phyloP scores from a whole-genome alignment of 202 grass and related monocot genomes.

The Cymbopogon flexuosus region DNA sequence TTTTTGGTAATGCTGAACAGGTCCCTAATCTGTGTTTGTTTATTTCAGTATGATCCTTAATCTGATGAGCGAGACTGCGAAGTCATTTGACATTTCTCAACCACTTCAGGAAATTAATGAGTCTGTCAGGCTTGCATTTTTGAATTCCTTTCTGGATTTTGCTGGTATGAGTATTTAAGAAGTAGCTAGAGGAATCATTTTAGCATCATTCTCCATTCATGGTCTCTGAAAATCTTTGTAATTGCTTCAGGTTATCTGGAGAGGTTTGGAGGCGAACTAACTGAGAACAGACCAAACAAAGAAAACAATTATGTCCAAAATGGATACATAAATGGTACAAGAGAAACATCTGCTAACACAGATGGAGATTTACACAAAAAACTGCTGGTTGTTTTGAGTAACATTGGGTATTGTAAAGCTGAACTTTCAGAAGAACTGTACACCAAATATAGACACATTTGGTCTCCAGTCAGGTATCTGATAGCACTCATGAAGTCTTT shows the following conservation, averaged over 20 bases:
- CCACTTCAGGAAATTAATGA: constrained; percentile 95
- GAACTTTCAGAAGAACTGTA: constrained; percentile 88
- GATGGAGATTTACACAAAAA: constrained; percentile 68
- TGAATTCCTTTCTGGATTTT: constrained; percentile 95
- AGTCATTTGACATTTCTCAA: constrained; percentile 68
- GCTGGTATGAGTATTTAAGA: constrained; percentile 53
- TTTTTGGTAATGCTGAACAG: constrained; percentile 7
- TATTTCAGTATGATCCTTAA: constrained; percentile 79
- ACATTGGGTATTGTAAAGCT: constrained; percentile 94
- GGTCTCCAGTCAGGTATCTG: constrained; percentile 50
- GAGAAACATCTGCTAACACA: constrained; percentile 40
- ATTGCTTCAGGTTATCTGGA: constrained; percentile 82
- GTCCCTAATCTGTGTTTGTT: constrained; percentile 36
- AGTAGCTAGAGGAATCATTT: background rate
- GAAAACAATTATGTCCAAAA: constrained; percentile 74
- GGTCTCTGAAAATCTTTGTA: constrained; percentile 35
- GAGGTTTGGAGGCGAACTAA: constrained; percentile 62
- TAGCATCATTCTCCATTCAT: constrained; percentile 25
- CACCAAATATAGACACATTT: constrained; percentile 87
- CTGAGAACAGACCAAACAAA: constrained; percentile 79
- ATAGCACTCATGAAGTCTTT: background rate
- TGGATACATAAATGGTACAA: constrained; percentile 71
- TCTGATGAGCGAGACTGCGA: constrained; percentile 77
- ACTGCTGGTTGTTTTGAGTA: constrained; percentile 92
- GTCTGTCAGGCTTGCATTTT: constrained; percentile 96